Percentiles rank a stretch among this genome's conserved stretches.
Evolutionary conservation across 306 rosid species (phyloP).

Genomic region (Sesbania bispinosa): DNA sequence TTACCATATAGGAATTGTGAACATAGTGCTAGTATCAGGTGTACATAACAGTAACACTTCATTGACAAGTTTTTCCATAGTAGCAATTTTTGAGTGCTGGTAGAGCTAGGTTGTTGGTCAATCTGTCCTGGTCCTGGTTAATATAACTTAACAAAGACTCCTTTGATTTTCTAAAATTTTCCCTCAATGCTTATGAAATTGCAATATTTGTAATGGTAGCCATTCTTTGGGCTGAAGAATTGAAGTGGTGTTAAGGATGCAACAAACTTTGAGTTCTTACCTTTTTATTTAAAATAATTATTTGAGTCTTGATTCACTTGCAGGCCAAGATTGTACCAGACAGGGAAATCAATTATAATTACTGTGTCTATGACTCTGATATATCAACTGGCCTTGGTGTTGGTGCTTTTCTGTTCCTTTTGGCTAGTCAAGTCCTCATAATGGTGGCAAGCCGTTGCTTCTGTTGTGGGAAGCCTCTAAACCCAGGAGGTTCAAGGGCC

Average conservation of each 20-base stretch:
- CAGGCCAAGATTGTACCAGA: conserved; percentile 66
- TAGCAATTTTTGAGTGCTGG: too few relatives aligned
- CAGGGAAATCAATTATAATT: conserved; percentile 34
- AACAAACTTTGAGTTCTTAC: neutral
- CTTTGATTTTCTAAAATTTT: too few relatives aligned
- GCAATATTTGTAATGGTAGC: too few relatives aligned
- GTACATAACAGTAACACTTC: too few relatives aligned
- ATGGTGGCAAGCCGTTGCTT: conserved; percentile 97
- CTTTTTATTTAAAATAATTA: neutral
- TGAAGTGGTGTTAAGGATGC: neutral
- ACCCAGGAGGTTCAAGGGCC: conserved; percentile 90
- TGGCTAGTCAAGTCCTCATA: conserved; percentile 66
- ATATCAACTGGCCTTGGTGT: conserved; percentile 90
- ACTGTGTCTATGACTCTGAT: conserved; percentile 80
- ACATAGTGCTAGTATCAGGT: too few relatives aligned
- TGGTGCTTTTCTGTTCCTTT: conserved; percentile 82
- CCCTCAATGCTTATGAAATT: too few relatives aligned
- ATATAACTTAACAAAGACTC: too few relatives aligned
- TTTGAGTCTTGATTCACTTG: neutral
- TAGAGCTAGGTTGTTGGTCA: too few relatives aligned
- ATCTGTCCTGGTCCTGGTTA: too few relatives aligned
- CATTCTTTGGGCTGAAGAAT: neutral
- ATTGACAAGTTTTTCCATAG: too few relatives aligned
- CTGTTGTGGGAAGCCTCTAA: conserved; percentile 89
- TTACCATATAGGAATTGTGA: too few relatives aligned